These are phyloP conservation scores for Prunus yedoensis DNA, from an alignment of 331 rosid species.

Conservation along the genomic window DNA sequence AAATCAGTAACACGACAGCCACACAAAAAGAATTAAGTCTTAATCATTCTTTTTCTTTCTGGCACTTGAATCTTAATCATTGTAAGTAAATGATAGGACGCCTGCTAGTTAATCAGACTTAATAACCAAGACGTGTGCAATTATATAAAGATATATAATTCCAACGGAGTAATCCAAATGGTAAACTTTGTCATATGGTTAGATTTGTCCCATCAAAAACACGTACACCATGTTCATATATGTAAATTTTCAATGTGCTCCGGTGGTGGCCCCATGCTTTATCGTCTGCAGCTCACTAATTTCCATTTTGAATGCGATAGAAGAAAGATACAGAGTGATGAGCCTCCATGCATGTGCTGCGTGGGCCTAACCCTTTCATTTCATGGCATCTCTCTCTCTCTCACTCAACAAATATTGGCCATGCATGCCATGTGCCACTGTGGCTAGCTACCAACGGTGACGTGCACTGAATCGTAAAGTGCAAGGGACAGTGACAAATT, in stretches of 20 bases:
- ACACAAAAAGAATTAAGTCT: no score
- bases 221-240: neutral
- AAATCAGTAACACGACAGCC: no score
- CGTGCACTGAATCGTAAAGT: neutral
- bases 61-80: no score
- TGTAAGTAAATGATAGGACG: no score
- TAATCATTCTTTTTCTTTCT: no score
- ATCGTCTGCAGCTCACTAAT: neutral
- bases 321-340: neutral
- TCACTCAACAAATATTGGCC: neutral
- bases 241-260: neutral
- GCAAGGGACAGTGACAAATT: neutral
- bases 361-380: neutral
- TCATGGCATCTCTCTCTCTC: neutral
- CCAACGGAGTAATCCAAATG: no score
- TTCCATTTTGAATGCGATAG: neutral
- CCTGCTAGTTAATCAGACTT: neutral
- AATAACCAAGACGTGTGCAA: neutral
- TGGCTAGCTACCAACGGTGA: neutral
- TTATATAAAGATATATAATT: no score
- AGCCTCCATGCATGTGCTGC: neutral
- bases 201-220: neutral
- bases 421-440: conserved; percentile 2
- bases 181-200: neutral
- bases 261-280: neutral